Evolutionary conservation across 169 alveolate species (phyloP), one percentile per base, ranked within the genome.

Genomic region (Cryptosporidium ryanae): DNA sequence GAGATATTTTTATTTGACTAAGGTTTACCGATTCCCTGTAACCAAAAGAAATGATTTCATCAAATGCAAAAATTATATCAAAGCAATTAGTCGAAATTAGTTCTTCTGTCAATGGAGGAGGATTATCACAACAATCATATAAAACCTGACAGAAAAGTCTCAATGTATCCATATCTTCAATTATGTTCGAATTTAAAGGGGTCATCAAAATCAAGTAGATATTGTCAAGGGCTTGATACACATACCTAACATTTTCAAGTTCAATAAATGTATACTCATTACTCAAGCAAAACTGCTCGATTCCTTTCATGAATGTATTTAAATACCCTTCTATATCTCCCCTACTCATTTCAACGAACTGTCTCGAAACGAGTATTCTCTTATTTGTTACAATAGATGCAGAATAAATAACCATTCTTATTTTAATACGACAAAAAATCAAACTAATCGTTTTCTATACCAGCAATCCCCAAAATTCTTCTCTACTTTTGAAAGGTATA

Each of bases 101-200:
- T 64, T 94, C 96, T 84, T 95, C 97, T 43, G 92, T 90, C 68
- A 92, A 90, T 44, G 93, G 91, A 81, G 92, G 87, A 44, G 87
- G 87, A 8, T 50, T 59, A 43, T 63, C 66, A 44, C 92, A 90
- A 23, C 92, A 52, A 50, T 84, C 92, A 61, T 91, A 92, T 29
- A 92, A 89, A 10, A 93, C 94, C 82, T 93, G 91, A 57, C 95
- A 92, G 64, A 96, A 65, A 71, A 94, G 92, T 65, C 96, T 90
- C 43, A 95, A 89, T 1, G 97, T 93, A 48, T 94, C 97, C 82
- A 95, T 55, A 71, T 94, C 98, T 92, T 96, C 98, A 65, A 96
- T 91, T 44, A 96, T 96, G 91, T 96, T 96, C 64, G 95, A 91
- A 50, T 92, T 90, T 84, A 92, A 92, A 67, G 92, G 94, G 0